Evolutionary conservation across 31 red algal species (phyloP).

Genomic region (Odonthalia washingtoniensis): DNA sequence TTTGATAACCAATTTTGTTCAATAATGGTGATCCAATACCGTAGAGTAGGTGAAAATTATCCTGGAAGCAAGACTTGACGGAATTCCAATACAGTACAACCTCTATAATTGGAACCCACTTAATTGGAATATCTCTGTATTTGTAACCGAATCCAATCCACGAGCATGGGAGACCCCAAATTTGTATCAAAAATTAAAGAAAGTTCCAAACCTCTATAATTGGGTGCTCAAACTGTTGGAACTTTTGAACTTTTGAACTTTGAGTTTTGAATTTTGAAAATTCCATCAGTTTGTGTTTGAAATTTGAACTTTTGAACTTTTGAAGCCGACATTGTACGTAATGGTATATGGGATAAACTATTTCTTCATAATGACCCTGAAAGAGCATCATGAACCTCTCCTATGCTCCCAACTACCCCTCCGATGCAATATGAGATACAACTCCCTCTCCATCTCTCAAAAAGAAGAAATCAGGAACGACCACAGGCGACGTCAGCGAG

Average conservation of each 20-base stretch:
- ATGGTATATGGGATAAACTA: neutral
- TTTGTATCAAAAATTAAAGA: conserved; percentile 29
- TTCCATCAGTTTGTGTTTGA: neutral
- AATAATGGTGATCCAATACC: too few species aligned
- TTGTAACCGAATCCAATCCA: neutral
- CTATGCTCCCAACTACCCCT: neutral
- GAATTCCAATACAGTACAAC: conserved; percentile 12
- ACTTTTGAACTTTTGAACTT: neutral
- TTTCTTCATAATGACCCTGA: neutral
- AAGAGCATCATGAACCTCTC: neutral
- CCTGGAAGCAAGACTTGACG: too few species aligned
- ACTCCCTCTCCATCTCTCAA: neutral
- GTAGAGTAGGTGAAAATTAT: too few species aligned
- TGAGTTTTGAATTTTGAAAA: conserved; percentile 19
- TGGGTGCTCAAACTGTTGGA: neutral
- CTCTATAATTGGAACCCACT: conserved; percentile 18
- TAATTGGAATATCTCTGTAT: conserved; percentile 17
- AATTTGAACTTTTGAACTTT: neutral
- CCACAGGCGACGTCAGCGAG: neutral
- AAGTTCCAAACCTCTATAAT: conserved; percentile 21
- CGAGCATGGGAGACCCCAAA: conserved; percentile 14
- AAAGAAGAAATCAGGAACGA: neutral
- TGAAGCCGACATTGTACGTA: neutral
- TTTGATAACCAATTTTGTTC: too few species aligned
- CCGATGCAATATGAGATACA: neutral